Evolutionary conservation across 2,329 filamentous ascomycete genomes (phyloP).

Genomic region (Claviceps cyperi): DNA sequence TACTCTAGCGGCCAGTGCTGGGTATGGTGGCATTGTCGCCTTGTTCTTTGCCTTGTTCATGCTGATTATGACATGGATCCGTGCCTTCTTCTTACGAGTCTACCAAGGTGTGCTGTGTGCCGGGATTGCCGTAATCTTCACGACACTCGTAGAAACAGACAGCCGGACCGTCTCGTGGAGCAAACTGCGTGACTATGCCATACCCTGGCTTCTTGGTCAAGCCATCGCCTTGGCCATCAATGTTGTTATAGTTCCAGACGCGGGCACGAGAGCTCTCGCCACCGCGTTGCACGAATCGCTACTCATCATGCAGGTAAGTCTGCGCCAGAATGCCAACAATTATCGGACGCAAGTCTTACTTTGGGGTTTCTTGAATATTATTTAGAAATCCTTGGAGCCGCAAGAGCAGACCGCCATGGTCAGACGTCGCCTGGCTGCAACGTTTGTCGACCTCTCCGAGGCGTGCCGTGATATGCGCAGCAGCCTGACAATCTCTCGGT

Average conservation of each 20-base stretch:
- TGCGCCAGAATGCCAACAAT: neutral
- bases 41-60: slow-evolving; percentile 40
- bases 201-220: slow-evolving; percentile 42
- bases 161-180: slow-evolving; percentile 28
- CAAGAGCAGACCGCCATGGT: slow-evolving; percentile 16
- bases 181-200: slow-evolving; percentile 36
- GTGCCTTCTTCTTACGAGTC: slow-evolving; percentile 40
- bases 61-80: slow-evolving; percentile 33
- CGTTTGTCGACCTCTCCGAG: slow-evolving; percentile 41
- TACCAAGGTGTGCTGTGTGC: slow-evolving; percentile 41
- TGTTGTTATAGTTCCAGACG: slow-evolving; percentile 35
- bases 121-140: slow-evolving; percentile 40
- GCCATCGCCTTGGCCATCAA: slow-evolving; percentile 36
- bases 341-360: neutral
- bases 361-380: neutral
- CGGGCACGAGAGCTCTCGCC: slow-evolving; percentile 38
- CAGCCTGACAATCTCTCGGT: slow-evolving; percentile 40
- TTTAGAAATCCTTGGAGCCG: slow-evolving; percentile 20
- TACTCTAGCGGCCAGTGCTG: slow-evolving; percentile 27
- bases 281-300: slow-evolving; percentile 32
- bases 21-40: slow-evolving; percentile 37
- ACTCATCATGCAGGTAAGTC: slow-evolving; percentile 28
- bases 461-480: slow-evolving; percentile 40
- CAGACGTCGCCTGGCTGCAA: slow-evolving; percentile 31
- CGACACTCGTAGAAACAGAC: slow-evolving; percentile 35